Evolutionary conservation across 1,139 yeast genomes (phyloP).

Genomic region (Scheffersomyces stambukii): DNA sequence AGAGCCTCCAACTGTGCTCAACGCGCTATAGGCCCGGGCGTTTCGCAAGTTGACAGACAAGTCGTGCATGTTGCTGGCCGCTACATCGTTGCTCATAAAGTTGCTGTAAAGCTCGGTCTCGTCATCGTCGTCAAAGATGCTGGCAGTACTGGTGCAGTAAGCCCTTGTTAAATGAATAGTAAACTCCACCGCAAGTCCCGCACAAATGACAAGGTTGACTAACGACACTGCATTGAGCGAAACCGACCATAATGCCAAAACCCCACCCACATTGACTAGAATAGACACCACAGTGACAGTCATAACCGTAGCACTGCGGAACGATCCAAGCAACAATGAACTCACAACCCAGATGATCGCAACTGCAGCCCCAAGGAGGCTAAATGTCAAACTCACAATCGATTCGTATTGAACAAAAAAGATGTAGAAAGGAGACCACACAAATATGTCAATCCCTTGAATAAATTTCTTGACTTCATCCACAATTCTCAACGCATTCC

Average conservation of each 20-base stretch:
- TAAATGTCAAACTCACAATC: constrained; percentile 54
- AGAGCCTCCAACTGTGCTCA: constrained; percentile 77
- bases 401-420: constrained; percentile 84
- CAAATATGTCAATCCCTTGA: constrained; percentile 59
- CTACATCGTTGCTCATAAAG: constrained; percentile 12
- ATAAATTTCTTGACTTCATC: constrained; percentile 45
- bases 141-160: constrained; percentile 36
- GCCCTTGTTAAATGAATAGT: constrained; percentile 85
- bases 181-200: constrained; percentile 91
- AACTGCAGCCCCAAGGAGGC: constrained; percentile 54
- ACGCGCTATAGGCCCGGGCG: constrained; percentile 48
- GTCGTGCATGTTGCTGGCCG: constrained; percentile 3
- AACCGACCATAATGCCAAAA: constrained; percentile 71
- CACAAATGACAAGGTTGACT: constrained; percentile 84
- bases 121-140: constrained; percentile 12
- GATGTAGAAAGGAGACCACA: constrained; percentile 89
- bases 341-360: constrained; percentile 52
- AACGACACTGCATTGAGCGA: constrained; percentile 85
- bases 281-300: constrained; percentile 60
- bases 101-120: constrained; percentile 12
- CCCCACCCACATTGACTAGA: constrained; percentile 70
- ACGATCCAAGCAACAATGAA: constrained; percentile 61
- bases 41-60: constrained; percentile 8
- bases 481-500: constrained; percentile 67
- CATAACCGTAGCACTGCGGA: constrained; percentile 54